These are phyloP conservation scores for Pythium insidiosum DNA, from an alignment of 352 stramenopile species.

Conservation along the genomic window DNA sequence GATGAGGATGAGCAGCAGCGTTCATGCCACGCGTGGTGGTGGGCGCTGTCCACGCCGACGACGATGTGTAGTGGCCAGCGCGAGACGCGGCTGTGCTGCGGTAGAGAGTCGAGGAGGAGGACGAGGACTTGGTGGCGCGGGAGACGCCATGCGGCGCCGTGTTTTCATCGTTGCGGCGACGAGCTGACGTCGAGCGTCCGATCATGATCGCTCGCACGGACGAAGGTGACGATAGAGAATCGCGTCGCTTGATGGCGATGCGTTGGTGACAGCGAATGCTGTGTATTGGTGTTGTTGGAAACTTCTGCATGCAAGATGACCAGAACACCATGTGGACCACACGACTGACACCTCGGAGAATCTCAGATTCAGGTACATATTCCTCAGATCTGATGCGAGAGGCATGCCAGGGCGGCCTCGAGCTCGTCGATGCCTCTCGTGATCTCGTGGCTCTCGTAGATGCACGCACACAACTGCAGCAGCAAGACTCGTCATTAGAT, in stretches of 20 bases:
- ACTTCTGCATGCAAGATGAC: background rate
- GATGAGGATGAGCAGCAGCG: no score
- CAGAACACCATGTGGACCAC: background rate
- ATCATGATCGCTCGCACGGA: slow-evolving; percentile 4
- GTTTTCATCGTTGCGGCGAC: slow-evolving; percentile 14
- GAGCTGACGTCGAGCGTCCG: slow-evolving; percentile 4
- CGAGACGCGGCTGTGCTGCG: background rate
- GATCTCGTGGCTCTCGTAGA: slow-evolving; percentile 36
- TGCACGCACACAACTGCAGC: slow-evolving; percentile 36
- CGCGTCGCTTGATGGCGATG: no score
- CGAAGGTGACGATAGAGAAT: background rate
- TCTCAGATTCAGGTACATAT: slow-evolving; percentile 3
- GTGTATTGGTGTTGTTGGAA: no score
- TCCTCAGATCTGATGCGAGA: slow-evolving; percentile 13
- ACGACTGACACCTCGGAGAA: background rate
- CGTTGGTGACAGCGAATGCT: no score
- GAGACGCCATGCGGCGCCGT: slow-evolving; percentile 5
- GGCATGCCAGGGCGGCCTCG: slow-evolving; percentile 34
- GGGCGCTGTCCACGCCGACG: no score
- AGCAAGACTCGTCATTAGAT: background rate
- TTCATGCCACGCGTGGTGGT: no score
- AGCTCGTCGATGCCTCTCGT: slow-evolving; percentile 25
- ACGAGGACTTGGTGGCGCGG: slow-evolving; percentile 1
- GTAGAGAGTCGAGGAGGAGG: background rate
- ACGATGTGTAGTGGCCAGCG: background rate